Evolutionary conservation across 1,139 yeast genomes (phyloP), one percentile per base, ranked within the genome.

Genomic region (Eremothecium cymbalariae): DNA sequence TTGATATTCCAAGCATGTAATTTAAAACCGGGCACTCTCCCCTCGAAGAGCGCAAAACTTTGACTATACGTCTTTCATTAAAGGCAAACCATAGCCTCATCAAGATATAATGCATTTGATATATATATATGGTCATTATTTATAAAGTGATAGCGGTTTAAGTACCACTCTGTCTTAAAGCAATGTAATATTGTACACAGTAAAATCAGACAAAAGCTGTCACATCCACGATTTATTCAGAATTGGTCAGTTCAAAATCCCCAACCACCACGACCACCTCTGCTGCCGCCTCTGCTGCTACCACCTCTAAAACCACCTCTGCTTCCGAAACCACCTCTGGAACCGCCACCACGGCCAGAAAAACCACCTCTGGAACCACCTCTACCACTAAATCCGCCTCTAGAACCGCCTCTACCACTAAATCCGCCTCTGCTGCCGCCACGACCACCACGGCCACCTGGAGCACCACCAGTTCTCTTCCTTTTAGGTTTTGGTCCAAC

Each of bases 401-500:
- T 37, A 28, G 45, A 34, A 18, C 66, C 53, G 18, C 51, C 45
- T 28, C 56, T 57, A 38, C 70, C 65, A 37, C 66, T 59, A 37
- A 53, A 51, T 18, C 74, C 75, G 37, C 81, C 77, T 47, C 72
- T 59, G 48, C 64, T 55, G 24, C 70, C 70, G 18, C 74, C 61
- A 42, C 65, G 55, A 40, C 70, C 70, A 33, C 66, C 38, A 7
- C 33, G 11, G 22, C 70, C 70, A 36, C 74, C 70, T 28, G 64
- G 47, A 34, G 62, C 56, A 18, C 70, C 65, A 32, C 72, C 65
- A 40, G 72, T 67, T 42, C 71, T 62, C 46, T 73, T 67, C 46
- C 75, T 66, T 64, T 77, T 76, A 63, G 84, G 77, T 46, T 85
- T 80, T 57, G 78, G 78, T 27, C 93, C 94, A 30, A 68, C 70